Evolutionary conservation across 139 green algal species (phyloP), one percentile per base, ranked within the genome.

Genomic region (Asterochloris erici): DNA sequence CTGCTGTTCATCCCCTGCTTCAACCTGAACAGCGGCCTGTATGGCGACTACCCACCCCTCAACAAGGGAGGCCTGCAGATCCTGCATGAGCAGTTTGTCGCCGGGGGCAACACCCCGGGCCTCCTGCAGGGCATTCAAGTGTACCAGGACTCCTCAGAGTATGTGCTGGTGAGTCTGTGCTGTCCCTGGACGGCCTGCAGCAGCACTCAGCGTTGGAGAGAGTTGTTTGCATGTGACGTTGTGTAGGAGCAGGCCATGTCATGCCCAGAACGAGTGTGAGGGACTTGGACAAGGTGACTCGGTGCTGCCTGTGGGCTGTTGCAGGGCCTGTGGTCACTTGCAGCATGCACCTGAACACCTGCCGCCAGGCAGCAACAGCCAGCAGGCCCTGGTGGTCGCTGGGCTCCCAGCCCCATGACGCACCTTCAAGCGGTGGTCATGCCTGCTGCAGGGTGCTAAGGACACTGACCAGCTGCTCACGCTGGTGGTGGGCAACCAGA

Each of bases 1-100:
- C 89, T 98, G 27, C 90, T 98, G 75, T 80, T 96, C 29, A 87
- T 98, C 6, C 96, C 95, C 0, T 81, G 91, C 27, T 97, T 98
- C 73, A 90, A 98, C 38, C 77, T 94, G 16, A 82, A 89, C 60
- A 89, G 86, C 47, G 93, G 92, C 19, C 87, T 95, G 73, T 96
- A 93, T 79, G 94, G 93, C 12, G 79, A 81, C 6, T 77, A 88
- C 24, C 82, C 87, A 0, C 73, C 80, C 60, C 78, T 96, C 61
- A 90, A 92, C 62, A 63, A 90, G 12, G 90, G 86, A 0, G 95
- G 94, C 11, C 86, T 98, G 15, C 28, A 82, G 17, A 95, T 96
- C 87, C 91, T 98, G 86, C 94, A 98, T 83, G 84, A 90, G 23
- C 83, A 91, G 79, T 95, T 88, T 26, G 24, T 90, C 4, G 69